Evolutionary conservation across 352 stramenopile genomes (phyloP).

Genomic region (Pythium vanterpoolii): DNA sequence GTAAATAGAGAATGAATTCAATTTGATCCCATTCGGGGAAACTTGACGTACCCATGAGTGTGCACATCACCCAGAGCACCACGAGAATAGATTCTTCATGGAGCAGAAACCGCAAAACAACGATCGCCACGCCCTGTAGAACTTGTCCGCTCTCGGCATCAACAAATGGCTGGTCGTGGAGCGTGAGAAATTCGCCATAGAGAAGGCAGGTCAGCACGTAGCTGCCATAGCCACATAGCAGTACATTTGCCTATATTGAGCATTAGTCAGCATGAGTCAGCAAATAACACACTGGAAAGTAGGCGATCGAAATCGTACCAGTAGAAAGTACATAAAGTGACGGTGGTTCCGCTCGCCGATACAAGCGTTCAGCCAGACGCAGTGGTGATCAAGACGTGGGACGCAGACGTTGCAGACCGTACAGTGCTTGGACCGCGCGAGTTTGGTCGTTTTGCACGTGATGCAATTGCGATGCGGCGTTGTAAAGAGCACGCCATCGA

Average conservation of each 20-base stretch:
- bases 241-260: constrained; percentile 36
- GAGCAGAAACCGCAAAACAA: constrained; percentile 52
- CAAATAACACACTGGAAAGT: not conserved
- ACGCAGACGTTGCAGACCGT: constrained; percentile 61
- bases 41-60: constrained; percentile 54
- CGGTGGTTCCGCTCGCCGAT: constrained; percentile 62
- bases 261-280: not conserved
- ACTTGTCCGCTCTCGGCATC: constrained; percentile 33
- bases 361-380: constrained; percentile 63
- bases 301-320: constrained; percentile 22
- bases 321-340: constrained; percentile 51
- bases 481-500: constrained; percentile 42
- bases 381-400: constrained; percentile 66
- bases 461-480: constrained; percentile 27
- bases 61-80: constrained; percentile 43
- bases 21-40: no score
- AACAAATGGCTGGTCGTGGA: constrained; percentile 43
- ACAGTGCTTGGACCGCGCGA: constrained; percentile 70
- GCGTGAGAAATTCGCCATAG: constrained; percentile 33
- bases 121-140: constrained; percentile 31
- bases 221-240: constrained; percentile 46
- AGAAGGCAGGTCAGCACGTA: constrained; percentile 52
- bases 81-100: constrained; percentile 37
- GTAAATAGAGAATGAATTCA: no score
- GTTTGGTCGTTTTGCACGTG: constrained; percentile 52